Evolutionary conservation across 2,329 filamentous ascomycete genomes (phyloP).

Genomic region (Alternaria brassicae): DNA sequence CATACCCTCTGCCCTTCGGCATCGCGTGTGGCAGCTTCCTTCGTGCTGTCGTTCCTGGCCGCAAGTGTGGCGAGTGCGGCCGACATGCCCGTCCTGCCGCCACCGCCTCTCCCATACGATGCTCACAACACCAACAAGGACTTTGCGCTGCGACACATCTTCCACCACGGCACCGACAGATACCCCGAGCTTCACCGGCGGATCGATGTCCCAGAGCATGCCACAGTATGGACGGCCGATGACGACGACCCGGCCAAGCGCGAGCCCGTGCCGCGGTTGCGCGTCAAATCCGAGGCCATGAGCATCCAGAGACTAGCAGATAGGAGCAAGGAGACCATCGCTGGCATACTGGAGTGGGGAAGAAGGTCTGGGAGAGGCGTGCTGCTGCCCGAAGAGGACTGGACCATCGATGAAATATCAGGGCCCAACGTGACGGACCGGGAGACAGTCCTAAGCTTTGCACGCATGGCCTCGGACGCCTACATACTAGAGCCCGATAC

Average conservation of each 20-base stretch:
- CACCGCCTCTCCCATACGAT: constrained; percentile 27
- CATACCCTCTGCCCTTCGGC: constrained; percentile 58
- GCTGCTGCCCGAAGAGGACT: constrained; percentile 74
- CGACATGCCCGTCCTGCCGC: constrained; percentile 36
- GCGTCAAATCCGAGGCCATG: constrained; percentile 66
- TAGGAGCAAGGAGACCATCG: constrained; percentile 75
- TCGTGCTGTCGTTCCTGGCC: constrained; percentile 73
- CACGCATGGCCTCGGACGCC: constrained; percentile 87
- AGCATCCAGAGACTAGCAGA: constrained; percentile 84
- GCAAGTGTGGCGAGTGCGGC: constrained; percentile 53
- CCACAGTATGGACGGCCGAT: constrained; percentile 67
- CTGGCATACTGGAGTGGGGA: constrained; percentile 77
- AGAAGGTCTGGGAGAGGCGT: constrained; percentile 72
- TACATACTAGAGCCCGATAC: constrained; percentile 77
- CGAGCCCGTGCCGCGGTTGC: constrained; percentile 56
- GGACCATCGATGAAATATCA: constrained; percentile 79
- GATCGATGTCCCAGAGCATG: constrained; percentile 71
- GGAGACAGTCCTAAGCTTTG: constrained; percentile 81
- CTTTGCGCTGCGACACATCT: constrained; percentile 77
- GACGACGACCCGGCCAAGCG: constrained; percentile 57
- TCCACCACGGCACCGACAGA: constrained; percentile 84
- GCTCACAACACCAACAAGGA: constrained; percentile 33
- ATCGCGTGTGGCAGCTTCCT: constrained; percentile 67
- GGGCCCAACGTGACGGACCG: constrained; percentile 87
- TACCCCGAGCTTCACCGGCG: constrained; percentile 80